Evolutionary conservation across 2,329 filamentous ascomycete species (phyloP), one percentile per base, ranked within the genome.

Genomic region (Thelonectria discophora): DNA sequence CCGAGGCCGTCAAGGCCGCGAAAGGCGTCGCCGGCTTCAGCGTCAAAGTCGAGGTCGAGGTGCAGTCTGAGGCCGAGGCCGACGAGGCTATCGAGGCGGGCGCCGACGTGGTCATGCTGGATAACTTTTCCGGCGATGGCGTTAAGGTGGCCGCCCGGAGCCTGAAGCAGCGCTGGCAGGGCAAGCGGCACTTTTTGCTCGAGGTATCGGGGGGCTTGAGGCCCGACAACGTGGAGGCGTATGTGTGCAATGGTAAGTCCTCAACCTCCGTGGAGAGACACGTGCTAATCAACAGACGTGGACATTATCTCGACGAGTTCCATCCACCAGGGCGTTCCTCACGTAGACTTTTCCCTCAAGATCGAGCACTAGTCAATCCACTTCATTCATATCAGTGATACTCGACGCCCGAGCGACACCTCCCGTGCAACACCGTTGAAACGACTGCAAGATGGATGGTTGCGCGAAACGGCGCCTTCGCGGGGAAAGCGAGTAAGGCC

Each of bases 291-390:
- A n/a, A 1, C 78, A 84, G 93, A 98, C 78, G 88, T 99, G 69
- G 95, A 99, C 78, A 94, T 99, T 68, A 89, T 98, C 70, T 97
- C 94, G 45, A 97, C 94, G 45, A 97, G 94, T 75, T 94, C 92
- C 54, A 97, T 99, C 73, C 95, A 99, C 74, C 95, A 99, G 80
- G 94, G 95, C 3, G 93, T 96, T 3, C 88, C 91, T 30, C 93
- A 97, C 75, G 88, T 99, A 47, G 95, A 99, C 77, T 98, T 97
- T 76, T 97, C 94, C 5, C 83, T 99, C 69, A 99, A 99, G 82
- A 94, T 99, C 65, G 76, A 79, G 45, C 77, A 78, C 52, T 78
- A 72, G 52, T 10, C 27, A 30, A 8, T 30, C 27, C 27, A 30
- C 5, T 30, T 30, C 27, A 30, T 30, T 24, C 3, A 24, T 6